Evolutionary conservation across 352 stramenopile genomes (phyloP), one percentile per base, ranked within the genome.

Genomic region (Globisporangium paddicum): DNA sequence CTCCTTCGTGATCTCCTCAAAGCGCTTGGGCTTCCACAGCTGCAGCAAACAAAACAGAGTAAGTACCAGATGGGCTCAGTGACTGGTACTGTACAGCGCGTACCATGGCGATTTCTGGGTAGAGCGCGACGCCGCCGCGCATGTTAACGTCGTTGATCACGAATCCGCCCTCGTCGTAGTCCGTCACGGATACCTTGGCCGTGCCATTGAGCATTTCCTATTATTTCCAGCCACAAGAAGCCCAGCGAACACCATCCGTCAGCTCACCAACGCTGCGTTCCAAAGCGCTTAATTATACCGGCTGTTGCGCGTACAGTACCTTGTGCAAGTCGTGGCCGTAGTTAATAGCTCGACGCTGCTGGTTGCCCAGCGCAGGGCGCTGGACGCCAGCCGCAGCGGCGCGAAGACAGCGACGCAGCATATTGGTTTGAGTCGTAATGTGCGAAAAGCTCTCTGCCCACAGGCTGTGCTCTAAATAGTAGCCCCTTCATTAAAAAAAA

Each of bases 281-380:
- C 38, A 19, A 21, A 6, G 8, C 38, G 28, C 28, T 32, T 6
- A 7, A 32, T 32, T 32, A 32, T 3, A 6, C 28, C 3, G 6
- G 28, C 28, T 32, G 28, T 32, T 32, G 28, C 3, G 28, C 28
- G 28, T 32, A 32, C 28, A 32, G 28, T 32, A 84, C 77, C 66
- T 87, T 82, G 66, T 94, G 85, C 72, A 94, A 77, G 63, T 94
- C 85, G 53, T 94, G 85, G 6, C 85, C 85, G 48, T 94, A 94
- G 70, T 90, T 89, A 52, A 94, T 89, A 58, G 64, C 69, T 1
- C 80, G 76, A 37, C 66, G 63, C 57, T 69, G 71, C 30, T 70
- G 35, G 21, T 34, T 23, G 25, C 26, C 1, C 11, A 42, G 18
- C 37, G 44, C 37, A 48, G 55, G 30, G 32, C 50, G 58, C 42